A percentile compares a stretch with the other conserved stretches of the same genome.
phyloP scores from a whole-genome alignment of 2,329 filamentous ascomycete genomes.

The Cercospora janseana region DNA sequence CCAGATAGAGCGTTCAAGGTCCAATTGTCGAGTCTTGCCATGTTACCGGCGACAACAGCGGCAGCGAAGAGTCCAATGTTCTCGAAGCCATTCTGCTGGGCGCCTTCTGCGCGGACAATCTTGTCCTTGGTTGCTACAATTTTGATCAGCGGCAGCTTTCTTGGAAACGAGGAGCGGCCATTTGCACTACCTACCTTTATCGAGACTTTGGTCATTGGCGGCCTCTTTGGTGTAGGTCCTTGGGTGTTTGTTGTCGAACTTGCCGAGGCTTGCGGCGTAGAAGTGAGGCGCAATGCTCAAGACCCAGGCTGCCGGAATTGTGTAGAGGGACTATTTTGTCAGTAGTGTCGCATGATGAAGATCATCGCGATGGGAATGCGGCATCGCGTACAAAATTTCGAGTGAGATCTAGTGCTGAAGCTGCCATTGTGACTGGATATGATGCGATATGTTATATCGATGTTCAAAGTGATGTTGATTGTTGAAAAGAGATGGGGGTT shows the following conservation, averaged over 20 bases:
- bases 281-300: constrained; percentile 38
- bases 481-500: too few species aligned
- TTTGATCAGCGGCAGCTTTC: background rate
- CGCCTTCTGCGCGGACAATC: constrained; percentile 41
- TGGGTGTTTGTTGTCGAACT: constrained; percentile 22
- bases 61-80: constrained; percentile 43
- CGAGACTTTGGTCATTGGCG: constrained; percentile 19
- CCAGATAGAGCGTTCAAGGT: constrained; percentile 31
- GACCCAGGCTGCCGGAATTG: constrained; percentile 36
- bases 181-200: constrained; percentile 16
- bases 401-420: constrained; percentile 15
- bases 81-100: constrained; percentile 42
- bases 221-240: constrained; percentile 18
- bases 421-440: constrained; percentile 12
- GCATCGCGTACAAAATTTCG: constrained; percentile 15
- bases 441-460: too few species aligned
- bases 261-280: constrained; percentile 32
- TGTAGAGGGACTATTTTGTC: constrained; percentile 29
- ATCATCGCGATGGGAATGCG: too few species aligned
- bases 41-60: constrained; percentile 42
- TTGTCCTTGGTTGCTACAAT: constrained; percentile 34
- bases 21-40: constrained; percentile 35
- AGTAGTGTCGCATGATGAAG: too few species aligned
- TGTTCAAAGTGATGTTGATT: too few species aligned
- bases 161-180: too few species aligned